phyloP scores from a whole-genome alignment of 371 early-diverging fungal species.

The Apophysomyces elegans region DNA sequence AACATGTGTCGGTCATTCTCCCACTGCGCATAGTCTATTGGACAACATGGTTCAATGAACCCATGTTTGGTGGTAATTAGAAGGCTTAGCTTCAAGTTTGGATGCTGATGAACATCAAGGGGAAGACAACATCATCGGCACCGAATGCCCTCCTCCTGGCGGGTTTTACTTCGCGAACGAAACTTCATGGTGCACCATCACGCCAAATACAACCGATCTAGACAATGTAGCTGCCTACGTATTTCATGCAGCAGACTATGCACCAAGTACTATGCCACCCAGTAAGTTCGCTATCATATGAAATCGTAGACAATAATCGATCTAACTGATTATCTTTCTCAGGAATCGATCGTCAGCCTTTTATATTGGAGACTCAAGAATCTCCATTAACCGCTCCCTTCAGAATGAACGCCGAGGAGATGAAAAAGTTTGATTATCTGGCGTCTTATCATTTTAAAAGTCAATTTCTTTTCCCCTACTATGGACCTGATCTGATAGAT shows the following conservation, averaged over 20 bases:
- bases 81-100: neutral
- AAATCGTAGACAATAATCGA: neutral
- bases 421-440: slow-evolving; percentile 39
- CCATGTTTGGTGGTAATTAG: slow-evolving; percentile 22
- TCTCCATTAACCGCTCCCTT: slow-evolving; percentile 38
- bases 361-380: slow-evolving; percentile 44
- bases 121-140: slow-evolving; percentile 15
- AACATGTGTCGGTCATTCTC: slow-evolving; percentile 12
- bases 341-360: slow-evolving; percentile 36
- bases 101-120: slow-evolving; percentile 19
- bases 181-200: slow-evolving; percentile 41
- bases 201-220: slow-evolving; percentile 22
- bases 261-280: slow-evolving; percentile 15
- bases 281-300: slow-evolving; percentile 22
- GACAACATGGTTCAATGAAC: slow-evolving; percentile 31
- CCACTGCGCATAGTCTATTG: slow-evolving; percentile 42
- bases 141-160: slow-evolving; percentile 36
- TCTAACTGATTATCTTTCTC: neutral
- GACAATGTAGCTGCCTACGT: slow-evolving; percentile 32
- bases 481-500: slow-evolving; percentile 35
- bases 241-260: slow-evolving; percentile 41
- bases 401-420: slow-evolving; percentile 23
- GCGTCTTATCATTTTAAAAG: slow-evolving; percentile 45
- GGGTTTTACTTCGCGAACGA: slow-evolving; percentile 18
- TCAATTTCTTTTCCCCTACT: slow-evolving; percentile 38